Conservation (phyloP, 164 flowering plant species). For the Liquidambar formosana region DNA sequence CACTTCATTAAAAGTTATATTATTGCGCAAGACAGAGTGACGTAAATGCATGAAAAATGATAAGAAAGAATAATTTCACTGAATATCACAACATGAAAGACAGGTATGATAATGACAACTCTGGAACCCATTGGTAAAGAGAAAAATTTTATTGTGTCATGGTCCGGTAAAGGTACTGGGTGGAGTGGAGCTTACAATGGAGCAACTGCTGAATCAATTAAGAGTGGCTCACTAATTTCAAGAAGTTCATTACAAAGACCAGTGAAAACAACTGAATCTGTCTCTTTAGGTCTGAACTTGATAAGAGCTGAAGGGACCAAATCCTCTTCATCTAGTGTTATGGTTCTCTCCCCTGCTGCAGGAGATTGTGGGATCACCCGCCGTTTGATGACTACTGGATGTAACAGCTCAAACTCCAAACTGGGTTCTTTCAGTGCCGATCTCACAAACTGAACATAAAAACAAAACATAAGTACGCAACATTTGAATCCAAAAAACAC, state of each 20-base stretch:
- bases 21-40: neutral
- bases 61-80: neutral
- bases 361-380: conserved; percentile 69
- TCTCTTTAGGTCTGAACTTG: conserved; percentile 79
- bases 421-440: conserved; percentile 75
- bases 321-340: conserved; percentile 80
- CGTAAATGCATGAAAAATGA: neutral
- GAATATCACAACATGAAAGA: neutral
- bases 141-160: neutral
- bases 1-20: too few relatives aligned
- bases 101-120: neutral
- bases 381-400: conserved; percentile 65
- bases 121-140: neutral
- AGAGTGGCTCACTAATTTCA: conserved; percentile 70
- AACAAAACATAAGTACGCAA: neutral
- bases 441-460: conserved; percentile 66
- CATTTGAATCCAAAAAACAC: neutral
- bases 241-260: conserved; percentile 87
- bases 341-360: conserved; percentile 38
- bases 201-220: conserved; percentile 16
- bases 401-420: conserved; percentile 77
- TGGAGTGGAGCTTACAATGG: neutral
- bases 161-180: neutral
- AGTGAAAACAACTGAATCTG: conserved; percentile 77
- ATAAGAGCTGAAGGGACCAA: conserved; percentile 91